phyloP scores from a whole-genome alignment of 768 basidiomycete species.

The Russula foetens region DNA sequence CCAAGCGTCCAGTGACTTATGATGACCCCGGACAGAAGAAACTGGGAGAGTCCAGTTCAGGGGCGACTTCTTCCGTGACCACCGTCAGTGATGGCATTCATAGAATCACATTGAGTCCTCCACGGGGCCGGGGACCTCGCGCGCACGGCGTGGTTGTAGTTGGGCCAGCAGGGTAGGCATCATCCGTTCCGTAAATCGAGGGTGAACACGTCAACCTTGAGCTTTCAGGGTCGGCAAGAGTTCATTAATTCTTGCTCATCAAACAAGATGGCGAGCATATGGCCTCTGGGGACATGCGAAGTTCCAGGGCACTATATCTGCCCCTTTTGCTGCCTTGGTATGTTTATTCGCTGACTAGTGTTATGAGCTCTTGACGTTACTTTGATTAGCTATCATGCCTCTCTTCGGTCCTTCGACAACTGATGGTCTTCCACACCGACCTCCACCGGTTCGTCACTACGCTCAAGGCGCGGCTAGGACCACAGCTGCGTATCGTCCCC shows the following conservation, averaged over 20 bases:
- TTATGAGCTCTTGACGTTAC: slow-evolving; percentile 4
- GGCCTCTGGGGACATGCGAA: slow-evolving; percentile 75
- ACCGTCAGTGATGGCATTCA: slow-evolving; percentile 37
- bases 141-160: slow-evolving; percentile 55
- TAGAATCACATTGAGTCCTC: slow-evolving; percentile 36
- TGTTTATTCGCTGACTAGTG: slow-evolving; percentile 16
- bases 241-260: slow-evolving; percentile 58
- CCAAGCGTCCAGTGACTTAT: neutral
- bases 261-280: slow-evolving; percentile 63
- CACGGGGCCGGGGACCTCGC: slow-evolving; percentile 34
- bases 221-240: slow-evolving; percentile 61
- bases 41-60: neutral
- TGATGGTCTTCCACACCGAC: slow-evolving; percentile 68
- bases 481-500: slow-evolving; percentile 60
- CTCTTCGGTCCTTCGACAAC: slow-evolving; percentile 62
- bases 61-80: slow-evolving; percentile 19
- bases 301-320: slow-evolving; percentile 55
- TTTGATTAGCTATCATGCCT: slow-evolving; percentile 48
- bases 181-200: neutral
- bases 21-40: neutral
- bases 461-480: slow-evolving; percentile 53
- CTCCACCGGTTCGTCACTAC: slow-evolving; percentile 55
- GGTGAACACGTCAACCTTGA: neutral
- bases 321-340: slow-evolving; percentile 62
- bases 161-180: slow-evolving; percentile 53